Evolutionary conservation across 768 basidiomycete genomes (phyloP).

Genomic region (Nidularia sp.): DNA sequence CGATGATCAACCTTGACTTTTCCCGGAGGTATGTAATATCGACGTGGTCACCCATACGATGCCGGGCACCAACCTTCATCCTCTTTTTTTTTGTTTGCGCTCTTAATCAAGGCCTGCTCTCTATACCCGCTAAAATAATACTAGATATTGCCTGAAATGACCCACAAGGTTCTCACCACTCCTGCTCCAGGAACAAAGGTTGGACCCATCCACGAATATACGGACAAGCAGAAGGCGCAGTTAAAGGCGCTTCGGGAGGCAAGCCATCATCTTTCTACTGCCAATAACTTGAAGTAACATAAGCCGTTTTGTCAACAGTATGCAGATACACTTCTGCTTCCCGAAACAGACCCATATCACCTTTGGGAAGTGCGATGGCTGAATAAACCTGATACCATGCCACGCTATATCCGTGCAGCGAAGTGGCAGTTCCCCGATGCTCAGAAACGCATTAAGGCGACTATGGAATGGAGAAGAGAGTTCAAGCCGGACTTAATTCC

Average conservation of each 20-base stretch:
- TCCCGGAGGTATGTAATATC: too few relatives aligned
- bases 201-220: constrained; percentile 54
- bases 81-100: too few relatives aligned
- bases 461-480: constrained; percentile 82
- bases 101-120: too few relatives aligned
- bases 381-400: constrained; percentile 57
- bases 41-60: too few relatives aligned
- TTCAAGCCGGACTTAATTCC: constrained; percentile 81
- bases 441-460: constrained; percentile 72
- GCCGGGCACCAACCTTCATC: too few relatives aligned
- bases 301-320: constrained; percentile 42
- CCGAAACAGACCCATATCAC: constrained; percentile 65
- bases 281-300: not conserved
- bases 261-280: constrained; percentile 10
- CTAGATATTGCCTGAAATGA: not conserved
- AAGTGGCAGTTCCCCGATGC: constrained; percentile 81
- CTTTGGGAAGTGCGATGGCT: constrained; percentile 81
- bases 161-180: constrained; percentile 38
- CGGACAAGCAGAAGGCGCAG: constrained; percentile 55
- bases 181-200: constrained; percentile 53
- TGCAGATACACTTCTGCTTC: constrained; percentile 58
- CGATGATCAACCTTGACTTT: too few relatives aligned
- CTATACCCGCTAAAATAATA: too few relatives aligned
- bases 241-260: constrained; percentile 64
- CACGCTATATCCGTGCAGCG: constrained; percentile 80